Percentiles rank a stretch among this genome's conserved stretches.
Conservation (phyloP, 1,284 basidiomycete species). For the Rhodotorula mucilaginosa region DNA sequence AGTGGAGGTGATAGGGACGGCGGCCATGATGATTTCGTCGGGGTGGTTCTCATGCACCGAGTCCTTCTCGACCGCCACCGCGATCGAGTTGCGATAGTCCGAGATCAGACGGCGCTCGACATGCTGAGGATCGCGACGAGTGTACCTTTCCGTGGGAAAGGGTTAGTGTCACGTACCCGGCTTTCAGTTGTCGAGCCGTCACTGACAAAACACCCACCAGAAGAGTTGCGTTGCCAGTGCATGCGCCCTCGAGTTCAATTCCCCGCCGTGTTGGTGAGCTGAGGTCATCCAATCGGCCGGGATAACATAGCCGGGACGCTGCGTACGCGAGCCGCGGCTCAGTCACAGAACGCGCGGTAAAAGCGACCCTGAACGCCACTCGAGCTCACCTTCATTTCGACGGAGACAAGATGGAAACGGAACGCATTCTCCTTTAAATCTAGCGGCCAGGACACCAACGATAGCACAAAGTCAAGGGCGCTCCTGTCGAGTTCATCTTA, state of each 20-base stretch:
- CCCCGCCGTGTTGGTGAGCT: background rate
- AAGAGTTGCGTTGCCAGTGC: background rate
- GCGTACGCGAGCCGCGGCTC: background rate
- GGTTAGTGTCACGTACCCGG: background rate
- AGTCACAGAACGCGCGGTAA: background rate
- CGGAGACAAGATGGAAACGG: conserved; percentile 2
- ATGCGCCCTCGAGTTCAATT: background rate
- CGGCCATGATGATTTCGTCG: background rate
- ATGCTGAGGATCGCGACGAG: background rate
- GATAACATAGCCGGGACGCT: conserved; percentile 9
- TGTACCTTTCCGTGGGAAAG: background rate
- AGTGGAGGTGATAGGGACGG: background rate
- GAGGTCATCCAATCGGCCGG: background rate
- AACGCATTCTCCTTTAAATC: background rate
- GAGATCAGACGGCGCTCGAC: background rate
- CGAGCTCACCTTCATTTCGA: conserved; percentile 9
- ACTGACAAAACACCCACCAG: background rate
- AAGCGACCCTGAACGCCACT: background rate
- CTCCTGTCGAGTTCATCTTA: background rate
- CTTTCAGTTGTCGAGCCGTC: background rate
- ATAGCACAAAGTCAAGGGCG: conserved; percentile 6
- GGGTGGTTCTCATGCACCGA: background rate
- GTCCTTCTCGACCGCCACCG: background rate
- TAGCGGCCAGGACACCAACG: conserved; percentile 5
- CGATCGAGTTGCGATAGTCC: background rate